These are phyloP conservation scores for Colletotrichum sp. DNA, from an alignment of 2,329 filamentous ascomycete genomes.

Conservation along the genomic window DNA sequence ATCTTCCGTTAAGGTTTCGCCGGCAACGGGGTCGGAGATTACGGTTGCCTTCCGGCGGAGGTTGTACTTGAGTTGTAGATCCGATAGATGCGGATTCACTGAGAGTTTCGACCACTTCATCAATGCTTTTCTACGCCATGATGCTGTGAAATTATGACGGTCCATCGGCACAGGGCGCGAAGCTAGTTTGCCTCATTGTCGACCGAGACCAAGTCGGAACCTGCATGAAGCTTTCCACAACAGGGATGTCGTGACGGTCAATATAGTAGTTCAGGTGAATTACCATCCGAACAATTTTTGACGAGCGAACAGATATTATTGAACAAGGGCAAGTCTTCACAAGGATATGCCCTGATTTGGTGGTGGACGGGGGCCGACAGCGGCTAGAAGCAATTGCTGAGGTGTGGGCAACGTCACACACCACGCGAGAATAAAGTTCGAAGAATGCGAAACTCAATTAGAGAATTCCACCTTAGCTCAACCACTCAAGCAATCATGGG, in stretches of 20 bases:
- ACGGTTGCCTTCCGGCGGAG: neutral
- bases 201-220: neutral
- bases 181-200: neutral
- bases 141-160: neutral
- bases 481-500: neutral
- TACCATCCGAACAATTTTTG: neutral
- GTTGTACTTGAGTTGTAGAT: neutral
- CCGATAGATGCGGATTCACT: neutral
- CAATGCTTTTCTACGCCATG: neutral
- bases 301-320: neutral
- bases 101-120: neutral
- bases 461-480: neutral
- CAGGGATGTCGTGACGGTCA: neutral
- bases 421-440: neutral
- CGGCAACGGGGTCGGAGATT: neutral
- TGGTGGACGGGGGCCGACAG: neutral
- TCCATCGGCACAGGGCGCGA: neutral
- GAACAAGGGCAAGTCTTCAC: neutral
- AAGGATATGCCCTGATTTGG: neutral
- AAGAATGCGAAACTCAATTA: neutral
- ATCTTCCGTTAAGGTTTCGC: neutral
- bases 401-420: neutral
- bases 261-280: neutral
- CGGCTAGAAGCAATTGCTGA: neutral
- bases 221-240: neutral